Conservation (phyloP, 345 rosid genomes). For the Murraya koenigii region DNA sequence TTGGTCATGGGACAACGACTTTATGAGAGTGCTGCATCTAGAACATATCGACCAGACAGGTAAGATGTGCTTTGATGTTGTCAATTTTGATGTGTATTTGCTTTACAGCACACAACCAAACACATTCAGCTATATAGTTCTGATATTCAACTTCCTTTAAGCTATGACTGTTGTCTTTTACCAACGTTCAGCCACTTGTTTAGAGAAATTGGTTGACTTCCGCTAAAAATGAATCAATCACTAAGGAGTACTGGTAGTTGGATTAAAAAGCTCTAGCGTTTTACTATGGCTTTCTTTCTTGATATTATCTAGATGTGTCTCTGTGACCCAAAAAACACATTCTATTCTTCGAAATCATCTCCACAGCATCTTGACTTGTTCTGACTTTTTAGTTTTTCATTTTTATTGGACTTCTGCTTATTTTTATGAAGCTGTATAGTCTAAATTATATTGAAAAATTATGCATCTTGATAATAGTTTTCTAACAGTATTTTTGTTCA, state of each 20-base stretch:
- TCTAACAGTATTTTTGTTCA: slow-evolving; percentile 9
- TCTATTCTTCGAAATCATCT: not conserved
- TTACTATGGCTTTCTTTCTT: not conserved
- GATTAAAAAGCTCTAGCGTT: not conserved
- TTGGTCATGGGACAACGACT: slow-evolving; percentile 97
- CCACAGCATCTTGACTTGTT: not conserved
- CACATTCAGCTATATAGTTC: not conserved
- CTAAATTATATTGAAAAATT: not conserved
- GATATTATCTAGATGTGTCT: not conserved
- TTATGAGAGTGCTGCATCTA: slow-evolving; percentile 79
- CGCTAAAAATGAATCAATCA: not conserved
- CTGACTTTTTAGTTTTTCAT: not conserved
- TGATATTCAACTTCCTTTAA: not conserved
- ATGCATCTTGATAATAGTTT: not conserved
- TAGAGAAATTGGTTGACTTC: not conserved
- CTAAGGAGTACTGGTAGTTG: not conserved
- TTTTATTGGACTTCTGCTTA: not conserved
- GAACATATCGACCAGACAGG: slow-evolving; percentile 96
- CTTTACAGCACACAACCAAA: not conserved
- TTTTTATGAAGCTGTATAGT: not conserved
- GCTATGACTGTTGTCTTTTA: not conserved
- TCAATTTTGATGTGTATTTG: not conserved
- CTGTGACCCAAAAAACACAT: not conserved
- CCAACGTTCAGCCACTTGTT: not conserved
- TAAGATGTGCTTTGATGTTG: slow-evolving; percentile 17